Conservation (phyloP, 495 filamentous ascomycete genomes). For the Hypoxylon lienhwacheense region DNA sequence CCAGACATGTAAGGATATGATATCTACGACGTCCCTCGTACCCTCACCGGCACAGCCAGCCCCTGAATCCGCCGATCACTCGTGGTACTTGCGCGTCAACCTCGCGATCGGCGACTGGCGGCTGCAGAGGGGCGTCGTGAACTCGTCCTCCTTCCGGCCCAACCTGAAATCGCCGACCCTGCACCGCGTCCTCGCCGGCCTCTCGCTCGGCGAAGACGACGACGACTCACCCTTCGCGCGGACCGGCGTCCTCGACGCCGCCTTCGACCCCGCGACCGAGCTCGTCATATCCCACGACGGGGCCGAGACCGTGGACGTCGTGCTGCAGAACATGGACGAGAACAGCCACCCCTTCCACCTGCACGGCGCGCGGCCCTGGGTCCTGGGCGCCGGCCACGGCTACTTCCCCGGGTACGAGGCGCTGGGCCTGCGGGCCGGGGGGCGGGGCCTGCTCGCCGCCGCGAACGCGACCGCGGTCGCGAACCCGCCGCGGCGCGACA, state of each 20-base stretch:
- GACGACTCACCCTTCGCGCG: slow-evolving; percentile 51
- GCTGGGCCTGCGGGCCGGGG: slow-evolving; percentile 25
- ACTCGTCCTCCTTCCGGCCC: slow-evolving; percentile 57
- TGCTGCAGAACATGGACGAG: slow-evolving; percentile 66
- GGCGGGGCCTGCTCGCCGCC: slow-evolving; percentile 31
- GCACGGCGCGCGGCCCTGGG: slow-evolving; percentile 64
- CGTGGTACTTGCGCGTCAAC: slow-evolving; percentile 53
- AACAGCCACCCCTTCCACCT: slow-evolving; percentile 68
- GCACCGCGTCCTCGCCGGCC: slow-evolving; percentile 50
- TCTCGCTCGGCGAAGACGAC: slow-evolving; percentile 51
- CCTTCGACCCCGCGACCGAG: slow-evolving; percentile 52
- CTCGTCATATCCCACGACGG: slow-evolving; percentile 46
- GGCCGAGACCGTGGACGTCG: slow-evolving; percentile 59
- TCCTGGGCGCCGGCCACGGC: slow-evolving; percentile 57
- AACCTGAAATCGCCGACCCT: slow-evolving; percentile 47
- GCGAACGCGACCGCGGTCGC: slow-evolving; percentile 13
- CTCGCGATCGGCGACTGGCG: slow-evolving; percentile 60
- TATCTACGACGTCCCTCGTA: slow-evolving; percentile 39
- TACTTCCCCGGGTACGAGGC: slow-evolving; percentile 50
- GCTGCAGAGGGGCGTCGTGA: slow-evolving; percentile 57
- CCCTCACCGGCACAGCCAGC: slow-evolving; percentile 46
- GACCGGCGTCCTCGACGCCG: slow-evolving; percentile 54
- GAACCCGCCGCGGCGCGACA: slow-evolving; percentile 45
- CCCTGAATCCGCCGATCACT: slow-evolving; percentile 47
- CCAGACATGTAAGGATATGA: slow-evolving; percentile 48